Conservation (phyloP, 2,329 filamentous ascomycete species). For the Cercospora sp. region DNA sequence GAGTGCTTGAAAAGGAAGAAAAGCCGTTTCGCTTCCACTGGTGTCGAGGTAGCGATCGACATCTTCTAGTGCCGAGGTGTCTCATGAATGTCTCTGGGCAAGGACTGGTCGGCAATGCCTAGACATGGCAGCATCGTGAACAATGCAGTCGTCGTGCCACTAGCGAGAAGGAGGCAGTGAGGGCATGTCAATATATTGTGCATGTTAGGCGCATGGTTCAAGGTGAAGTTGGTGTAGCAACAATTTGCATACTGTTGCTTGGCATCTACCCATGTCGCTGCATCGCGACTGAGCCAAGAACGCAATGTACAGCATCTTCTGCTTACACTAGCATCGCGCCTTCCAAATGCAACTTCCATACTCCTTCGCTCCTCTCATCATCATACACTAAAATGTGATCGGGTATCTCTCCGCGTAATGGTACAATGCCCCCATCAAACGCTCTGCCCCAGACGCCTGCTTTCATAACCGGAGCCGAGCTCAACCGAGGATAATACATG, state of each 20-base stretch:
- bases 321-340: background rate
- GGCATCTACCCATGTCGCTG: background rate
- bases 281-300: background rate
- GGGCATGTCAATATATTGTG: background rate
- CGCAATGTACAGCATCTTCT: background rate
- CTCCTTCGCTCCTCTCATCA: background rate
- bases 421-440: background rate
- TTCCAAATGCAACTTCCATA: background rate
- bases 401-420: constrained; percentile 5
- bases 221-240: background rate
- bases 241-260: background rate
- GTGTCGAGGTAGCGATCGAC: constrained; percentile 12
- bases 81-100: background rate
- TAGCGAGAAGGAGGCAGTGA: background rate
- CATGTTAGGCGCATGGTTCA: background rate
- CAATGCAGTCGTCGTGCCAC: background rate
- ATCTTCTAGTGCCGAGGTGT: constrained; percentile 12
- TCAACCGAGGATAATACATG: constrained; percentile 10
- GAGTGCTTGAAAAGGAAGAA: constrained; percentile 3
- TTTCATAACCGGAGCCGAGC: constrained; percentile 7
- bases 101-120: background rate
- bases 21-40: background rate
- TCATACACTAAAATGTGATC: background rate
- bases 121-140: background rate
- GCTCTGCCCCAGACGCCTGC: background rate